A percentile compares a stretch with the other conserved stretches of the same genome.
Conservation (phyloP, 2,329 filamentous ascomycete species). For the Aspergillus sp. region DNA sequence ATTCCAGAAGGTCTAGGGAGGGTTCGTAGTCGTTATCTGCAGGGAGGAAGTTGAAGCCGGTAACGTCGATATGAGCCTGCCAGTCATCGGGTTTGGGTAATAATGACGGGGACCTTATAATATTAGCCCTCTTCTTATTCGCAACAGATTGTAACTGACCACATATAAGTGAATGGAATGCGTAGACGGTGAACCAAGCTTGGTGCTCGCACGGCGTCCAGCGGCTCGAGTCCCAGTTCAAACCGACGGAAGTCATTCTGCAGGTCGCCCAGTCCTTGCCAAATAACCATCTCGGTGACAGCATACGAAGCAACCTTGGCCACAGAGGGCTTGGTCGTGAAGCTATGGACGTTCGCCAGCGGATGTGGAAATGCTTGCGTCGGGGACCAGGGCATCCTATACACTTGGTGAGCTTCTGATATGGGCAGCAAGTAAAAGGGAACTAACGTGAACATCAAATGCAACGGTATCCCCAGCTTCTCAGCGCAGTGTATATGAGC, state of each 20-base stretch:
- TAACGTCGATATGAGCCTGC: constrained; percentile 31
- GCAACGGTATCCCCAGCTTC: constrained; percentile 71
- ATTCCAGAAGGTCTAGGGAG: too few relatives aligned
- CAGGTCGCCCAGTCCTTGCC: constrained; percentile 84
- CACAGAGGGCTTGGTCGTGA: constrained; percentile 68
- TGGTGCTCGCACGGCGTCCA: constrained; percentile 78
- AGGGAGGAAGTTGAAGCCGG: too few relatives aligned
- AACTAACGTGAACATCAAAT: constrained; percentile 80
- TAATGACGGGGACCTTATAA: constrained; percentile 62
- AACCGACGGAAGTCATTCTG: constrained; percentile 51
- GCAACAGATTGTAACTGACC: constrained; percentile 42
- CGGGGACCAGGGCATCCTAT: constrained; percentile 79
- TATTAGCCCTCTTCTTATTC: too few relatives aligned
- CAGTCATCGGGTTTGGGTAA: constrained; percentile 76
- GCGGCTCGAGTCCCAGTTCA: constrained; percentile 70
- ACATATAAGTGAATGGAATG: constrained; percentile 85
- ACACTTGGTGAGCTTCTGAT: neutral
- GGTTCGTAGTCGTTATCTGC: too few relatives aligned
- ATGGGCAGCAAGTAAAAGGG: neutral
- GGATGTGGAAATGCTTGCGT: constrained; percentile 82
- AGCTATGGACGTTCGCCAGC: constrained; percentile 73
- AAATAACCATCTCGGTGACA: constrained; percentile 82
- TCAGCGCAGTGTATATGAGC: constrained; percentile 76
- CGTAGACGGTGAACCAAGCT: constrained; percentile 71
- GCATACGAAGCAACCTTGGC: constrained; percentile 79